Evolutionary conservation across 352 stramenopile species (phyloP), one percentile per base, ranked within the genome.

Genomic region (Pythium insidiosum): DNA sequence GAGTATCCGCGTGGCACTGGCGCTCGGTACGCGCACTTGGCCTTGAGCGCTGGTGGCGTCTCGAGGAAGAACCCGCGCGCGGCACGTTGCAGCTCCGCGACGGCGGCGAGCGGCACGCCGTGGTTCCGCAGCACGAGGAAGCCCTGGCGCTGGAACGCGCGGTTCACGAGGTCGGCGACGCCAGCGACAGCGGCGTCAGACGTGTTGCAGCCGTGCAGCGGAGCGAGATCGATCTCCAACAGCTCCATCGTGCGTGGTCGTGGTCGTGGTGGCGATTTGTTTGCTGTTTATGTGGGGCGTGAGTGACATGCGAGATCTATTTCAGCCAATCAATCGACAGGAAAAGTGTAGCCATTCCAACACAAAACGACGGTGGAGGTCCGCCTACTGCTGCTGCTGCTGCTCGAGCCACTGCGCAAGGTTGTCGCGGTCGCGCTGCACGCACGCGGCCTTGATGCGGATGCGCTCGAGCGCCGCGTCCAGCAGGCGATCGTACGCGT

Each of bases 391-490:
- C n/a, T n/a, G n/a, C n/a, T n/a, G n/a, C n/a, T n/a, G n/a, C n/a
- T n/a, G n/a, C n/a, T n/a, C n/a, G 31, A 88, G 68, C 75, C 75
- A 88, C 58, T 70, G 59, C 0, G 63, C 62, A 39, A 85, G 61
- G 5, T 68, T 63, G 20, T 71, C 61, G 26, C 62, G 72, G 46
- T 71, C 77, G 40, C 74, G 73, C 25, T 63, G 37, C 48, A 73
- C 84, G 56, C 67, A 78, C 16, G 72, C 73, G 20, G 56, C 68
- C 54, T 83, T 85, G 44, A 81, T 84, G 41, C 68, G 74, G 49
- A 92, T 88, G 24, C 69, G 61, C 52, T 92, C 77, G 25, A 92
- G 61, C 19, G 71, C 69, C 15, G 67, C 68, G 40, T 89, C 73
- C 22, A 92, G 45, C 43, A 80, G 43, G 6, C 63, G 70, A 23